Evolutionary conservation across 1,284 basidiomycete genomes (phyloP).

Genomic region (Ustanciosporium gigantosporum): DNA sequence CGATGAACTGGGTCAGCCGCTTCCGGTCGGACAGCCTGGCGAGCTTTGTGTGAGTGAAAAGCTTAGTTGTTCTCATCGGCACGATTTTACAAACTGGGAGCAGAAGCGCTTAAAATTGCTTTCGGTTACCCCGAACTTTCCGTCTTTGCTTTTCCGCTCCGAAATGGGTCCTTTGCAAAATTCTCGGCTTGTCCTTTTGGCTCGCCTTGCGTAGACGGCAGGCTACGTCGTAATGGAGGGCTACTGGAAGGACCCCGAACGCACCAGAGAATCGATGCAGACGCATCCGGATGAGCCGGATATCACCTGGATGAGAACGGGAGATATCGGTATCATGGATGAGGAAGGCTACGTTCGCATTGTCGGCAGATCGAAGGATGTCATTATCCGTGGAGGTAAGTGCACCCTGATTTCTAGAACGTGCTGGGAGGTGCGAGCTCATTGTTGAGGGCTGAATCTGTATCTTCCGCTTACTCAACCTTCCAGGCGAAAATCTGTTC

Average conservation of each 20-base stretch:
- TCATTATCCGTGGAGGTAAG: conserved; percentile 87
- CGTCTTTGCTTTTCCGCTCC: no score
- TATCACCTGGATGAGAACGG: conserved; percentile 80
- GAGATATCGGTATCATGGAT: conserved; percentile 80
- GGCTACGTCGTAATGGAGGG: conserved; percentile 80
- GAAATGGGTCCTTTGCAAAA: no score
- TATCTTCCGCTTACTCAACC: not conserved
- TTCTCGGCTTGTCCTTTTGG: no score
- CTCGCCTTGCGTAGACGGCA: conserved; percentile 62
- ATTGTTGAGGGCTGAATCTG: not conserved
- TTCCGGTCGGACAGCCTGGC: conserved; percentile 66
- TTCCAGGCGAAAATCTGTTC: conserved; percentile 65
- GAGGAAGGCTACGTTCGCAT: conserved; percentile 77
- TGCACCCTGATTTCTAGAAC: conserved; percentile 66
- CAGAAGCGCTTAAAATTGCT: no score
- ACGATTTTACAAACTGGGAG: no score
- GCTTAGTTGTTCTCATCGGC: no score
- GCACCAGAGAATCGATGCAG: conserved; percentile 71
- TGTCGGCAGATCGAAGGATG: conserved; percentile 74
- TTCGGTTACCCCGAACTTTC: no score
- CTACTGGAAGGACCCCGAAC: conserved; percentile 76
- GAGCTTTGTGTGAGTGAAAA: conserved; percentile 68
- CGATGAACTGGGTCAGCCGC: conserved; percentile 61
- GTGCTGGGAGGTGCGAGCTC: no score
- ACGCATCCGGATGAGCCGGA: conserved; percentile 62